Percentiles rank a stretch among this genome's conserved stretches.
phyloP scores from a whole-genome alignment of 495 filamentous ascomycete species.

The Aspergillus carlsbadensis region DNA sequence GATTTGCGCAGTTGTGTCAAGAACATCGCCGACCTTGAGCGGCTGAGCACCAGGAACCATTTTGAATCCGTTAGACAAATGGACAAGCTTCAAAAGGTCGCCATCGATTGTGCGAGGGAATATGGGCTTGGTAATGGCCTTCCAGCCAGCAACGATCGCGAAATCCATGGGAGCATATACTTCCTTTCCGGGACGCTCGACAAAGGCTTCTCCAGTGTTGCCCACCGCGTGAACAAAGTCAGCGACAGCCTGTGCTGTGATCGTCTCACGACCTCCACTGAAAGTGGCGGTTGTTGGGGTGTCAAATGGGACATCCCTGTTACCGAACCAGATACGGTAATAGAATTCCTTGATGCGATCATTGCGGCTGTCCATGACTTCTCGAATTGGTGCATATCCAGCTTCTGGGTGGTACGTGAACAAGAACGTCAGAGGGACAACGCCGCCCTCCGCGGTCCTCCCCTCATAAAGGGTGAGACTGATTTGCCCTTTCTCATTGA shows the following conservation, averaged over 20 bases:
- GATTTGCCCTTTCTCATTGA: conserved; percentile 75
- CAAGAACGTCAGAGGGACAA: conserved; percentile 74
- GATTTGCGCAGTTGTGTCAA: conserved; percentile 92
- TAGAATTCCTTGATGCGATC: conserved; percentile 98
- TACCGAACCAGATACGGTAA: conserved; percentile 90
- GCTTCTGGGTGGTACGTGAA: conserved; percentile 93
- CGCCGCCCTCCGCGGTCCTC: conserved; percentile 74
- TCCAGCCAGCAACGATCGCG: conserved; percentile 97
- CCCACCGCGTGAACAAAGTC: conserved; percentile 98
- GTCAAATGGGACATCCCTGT: conserved; percentile 80
- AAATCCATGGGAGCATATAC: conserved; percentile 98
- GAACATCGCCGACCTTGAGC: conserved; percentile 87
- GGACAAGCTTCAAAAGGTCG: conserved; percentile 90
- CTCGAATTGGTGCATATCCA: conserved; percentile 91
- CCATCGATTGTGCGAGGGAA: conserved; percentile 94
- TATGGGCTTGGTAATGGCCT: conserved; percentile 97
- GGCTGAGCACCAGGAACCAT: conserved; percentile 97
- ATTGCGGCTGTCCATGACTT: conserved; percentile 92
- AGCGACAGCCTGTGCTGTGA: conserved; percentile 88
- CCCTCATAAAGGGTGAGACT: conserved; percentile 84
- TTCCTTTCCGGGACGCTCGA: conserved; percentile 92
- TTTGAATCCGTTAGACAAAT: conserved; percentile 94
- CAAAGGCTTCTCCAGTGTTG: conserved; percentile 98
- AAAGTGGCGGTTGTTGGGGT: conserved; percentile 80
- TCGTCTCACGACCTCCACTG: conserved; percentile 78